Base-by-base conservation (phyloP, 495 filamentous ascomycete genomes). In the Massariosphaeria phaeospora region DNA sequence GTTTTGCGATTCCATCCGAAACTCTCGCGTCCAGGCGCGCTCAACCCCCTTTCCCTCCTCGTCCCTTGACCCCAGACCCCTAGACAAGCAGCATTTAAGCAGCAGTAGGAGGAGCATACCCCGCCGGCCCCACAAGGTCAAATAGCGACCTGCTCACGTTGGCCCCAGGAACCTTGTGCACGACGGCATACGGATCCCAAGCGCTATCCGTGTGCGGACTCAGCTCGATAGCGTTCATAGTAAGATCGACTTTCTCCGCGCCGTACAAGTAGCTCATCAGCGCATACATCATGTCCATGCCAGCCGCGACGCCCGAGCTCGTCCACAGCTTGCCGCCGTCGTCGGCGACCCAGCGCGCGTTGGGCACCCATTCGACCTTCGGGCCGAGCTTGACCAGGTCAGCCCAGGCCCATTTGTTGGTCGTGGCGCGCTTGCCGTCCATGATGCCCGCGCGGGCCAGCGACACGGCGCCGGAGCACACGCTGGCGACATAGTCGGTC, bases 161-260 rank as follows among this genome's bases (percentile, higher is more conserved):
- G n/a, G n/a, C n/a, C n/a, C n/a, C n/a, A n/a, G n/a, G n/a, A n/a
- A 45, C 42, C 18, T 45, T 45, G 17, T 45, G 42, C 24, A 45
- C 42, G 5, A 45, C 71, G 0, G 55, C 65, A 54, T 69, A 74
- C 0, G 66, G 64, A 64, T 74, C 71, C 51, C 55, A 45, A n/a
- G 49, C n/a, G 11, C 29, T 0, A 48, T 68, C 57, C 11, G n/a
- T 4, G 17, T 45, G 42, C 10, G 42, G 42, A 3, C 21, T 13
- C 6, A 7, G 24, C 21, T 45, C 42, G 5, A 29, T 8, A 2
- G 23, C 27, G n/a, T 45, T 45, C 42, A 27, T 45, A 2, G 27
- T 45, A 6, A 10, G 2, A n/a, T 31, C 24, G 42, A 45, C 21
- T 18, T 15, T 45, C 21, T 26, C 21, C 7, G 18, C 23, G 8